Evolutionary conservation across 768 basidiomycete species (phyloP).

Genomic region (Russula dissimulans): DNA sequence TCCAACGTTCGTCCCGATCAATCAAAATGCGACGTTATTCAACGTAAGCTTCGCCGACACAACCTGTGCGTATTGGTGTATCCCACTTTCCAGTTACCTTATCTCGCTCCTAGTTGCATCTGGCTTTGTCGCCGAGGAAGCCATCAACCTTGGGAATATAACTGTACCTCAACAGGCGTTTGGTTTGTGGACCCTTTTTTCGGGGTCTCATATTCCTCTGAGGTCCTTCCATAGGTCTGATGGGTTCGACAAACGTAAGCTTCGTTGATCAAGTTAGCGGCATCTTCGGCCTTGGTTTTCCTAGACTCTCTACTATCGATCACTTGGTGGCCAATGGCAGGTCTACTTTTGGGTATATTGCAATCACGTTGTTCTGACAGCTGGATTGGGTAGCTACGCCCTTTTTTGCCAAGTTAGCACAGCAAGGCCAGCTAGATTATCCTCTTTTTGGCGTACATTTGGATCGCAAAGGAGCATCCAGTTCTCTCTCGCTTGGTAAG

Average conservation of each 20-base stretch:
- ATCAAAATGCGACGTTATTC: conserved; percentile 53
- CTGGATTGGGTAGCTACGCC: conserved; percentile 42
- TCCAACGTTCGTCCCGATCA: conserved; percentile 52
- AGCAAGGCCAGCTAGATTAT: conserved; percentile 57
- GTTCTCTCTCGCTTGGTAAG: conserved; percentile 57
- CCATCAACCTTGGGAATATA: conserved; percentile 49
- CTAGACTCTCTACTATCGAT: conserved; percentile 57
- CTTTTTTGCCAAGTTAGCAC: conserved; percentile 54
- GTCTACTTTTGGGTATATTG: conserved; percentile 11
- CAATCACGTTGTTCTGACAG: not conserved
- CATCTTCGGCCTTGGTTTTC: conserved; percentile 67
- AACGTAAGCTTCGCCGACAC: conserved; percentile 55
- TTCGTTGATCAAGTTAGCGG: conserved; percentile 60
- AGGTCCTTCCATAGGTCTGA: conserved; percentile 38
- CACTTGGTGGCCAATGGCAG: conserved; percentile 39
- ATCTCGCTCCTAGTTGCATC: conserved; percentile 38
- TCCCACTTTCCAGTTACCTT: not conserved
- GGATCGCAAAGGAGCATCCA: conserved; percentile 43
- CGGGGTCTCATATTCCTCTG: not conserved
- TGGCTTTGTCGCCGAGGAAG: conserved; percentile 65
- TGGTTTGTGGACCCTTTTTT: conserved; percentile 35
- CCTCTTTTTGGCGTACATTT: conserved; percentile 70
- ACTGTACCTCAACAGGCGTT: conserved; percentile 54
- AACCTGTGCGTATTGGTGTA: conserved; percentile 42
- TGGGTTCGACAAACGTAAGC: conserved; percentile 53